Conservation (phyloP, 768 basidiomycete species). For the Psilocybe azurescens region DNA sequence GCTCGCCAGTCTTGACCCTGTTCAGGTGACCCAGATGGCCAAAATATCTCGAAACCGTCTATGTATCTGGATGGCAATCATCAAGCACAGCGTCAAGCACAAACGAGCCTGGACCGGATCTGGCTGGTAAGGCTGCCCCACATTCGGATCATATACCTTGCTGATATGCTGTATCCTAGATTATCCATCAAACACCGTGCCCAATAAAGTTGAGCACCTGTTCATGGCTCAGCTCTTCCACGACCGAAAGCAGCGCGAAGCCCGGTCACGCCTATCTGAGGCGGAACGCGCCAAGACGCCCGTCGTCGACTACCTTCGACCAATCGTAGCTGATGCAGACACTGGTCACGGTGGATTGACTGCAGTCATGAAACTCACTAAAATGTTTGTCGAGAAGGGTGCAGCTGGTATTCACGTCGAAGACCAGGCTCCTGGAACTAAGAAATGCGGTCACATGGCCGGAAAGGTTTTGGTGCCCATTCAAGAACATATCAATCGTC, state of each 20-base stretch:
- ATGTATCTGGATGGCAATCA: constrained; percentile 96
- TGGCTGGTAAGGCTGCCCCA: constrained; percentile 70
- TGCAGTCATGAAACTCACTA: constrained; percentile 98
- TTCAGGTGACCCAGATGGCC: constrained; percentile 99
- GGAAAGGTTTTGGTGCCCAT: constrained; percentile 98
- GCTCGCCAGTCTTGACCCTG: constrained; percentile 86
- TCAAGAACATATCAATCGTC: constrained; percentile 96
- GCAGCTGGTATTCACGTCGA: constrained; percentile 98
- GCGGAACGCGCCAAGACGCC: constrained; percentile 74
- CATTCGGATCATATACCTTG: background rate
- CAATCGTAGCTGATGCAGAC: constrained; percentile 96
- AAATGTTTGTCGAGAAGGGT: constrained; percentile 98
- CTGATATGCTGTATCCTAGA: constrained; percentile 48
- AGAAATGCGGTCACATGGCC: constrained; percentile 96
- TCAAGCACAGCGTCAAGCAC: constrained; percentile 93
- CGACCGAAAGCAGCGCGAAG: constrained; percentile 94
- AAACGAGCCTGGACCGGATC: constrained; percentile 97
- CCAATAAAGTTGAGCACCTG: constrained; percentile 97
- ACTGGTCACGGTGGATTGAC: constrained; percentile 98
- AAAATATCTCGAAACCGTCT: constrained; percentile 98
- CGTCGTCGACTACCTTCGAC: constrained; percentile 87
- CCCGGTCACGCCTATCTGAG: constrained; percentile 71
- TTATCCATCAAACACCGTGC: constrained; percentile 98
- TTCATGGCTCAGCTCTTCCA: constrained; percentile 99
- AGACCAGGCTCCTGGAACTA: constrained; percentile 97